Evolutionary conservation across 305 asterid species (phyloP), one percentile per base, ranked within the genome.

Genomic region (Plantago rigida): DNA sequence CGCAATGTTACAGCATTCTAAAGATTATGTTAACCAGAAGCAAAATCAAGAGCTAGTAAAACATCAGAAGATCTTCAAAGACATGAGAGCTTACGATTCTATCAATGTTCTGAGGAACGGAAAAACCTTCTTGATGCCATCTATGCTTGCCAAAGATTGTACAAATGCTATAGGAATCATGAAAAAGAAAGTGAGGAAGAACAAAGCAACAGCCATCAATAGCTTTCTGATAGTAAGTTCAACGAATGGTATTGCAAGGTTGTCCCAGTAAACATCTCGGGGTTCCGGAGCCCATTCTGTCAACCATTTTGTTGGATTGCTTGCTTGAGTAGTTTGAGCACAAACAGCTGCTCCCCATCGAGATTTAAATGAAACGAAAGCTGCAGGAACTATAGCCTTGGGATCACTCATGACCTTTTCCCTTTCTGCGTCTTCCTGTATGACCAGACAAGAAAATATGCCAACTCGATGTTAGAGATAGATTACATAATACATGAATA

Each of bases 341-440:
- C 98, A 88, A 56, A 91, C 94, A 36, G 96, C 98, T n/a, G 98
- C 94, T 64, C 90, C 98, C 96, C 98, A 91, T 56, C 98, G 78
- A 13, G 89, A 77, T 73, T 82, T 84, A 64, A 91, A 91, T 3
- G 98, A 91, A 22, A 91, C 98, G 70, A 91, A 91, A 63, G 98
- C 95, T 13, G 95, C 93, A 1, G 98, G 95, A 60, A 91, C 75
- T 68, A 88, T 79, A 60, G 90, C 78, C 64, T 78, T 81, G 5
- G 94, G 85, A 64, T 88, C 94, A 51, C 77, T 83, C 76, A 77
- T 69, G 15, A 91, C 89, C 70, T 68, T 86, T 68, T 91, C 87
- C 78, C 94, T 81, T 72, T 91, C 98, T 45, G 61, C 72, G 71
- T 75, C 78, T 82, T 88, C 98, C 98, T 91, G 72, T 14, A 72